Percentiles rank a stretch among this genome's conserved stretches.
These are phyloP conservation scores for Uncinocarpus reesii DNA, from an alignment of 2,329 filamentous ascomycete species.

Conservation along the genomic window DNA sequence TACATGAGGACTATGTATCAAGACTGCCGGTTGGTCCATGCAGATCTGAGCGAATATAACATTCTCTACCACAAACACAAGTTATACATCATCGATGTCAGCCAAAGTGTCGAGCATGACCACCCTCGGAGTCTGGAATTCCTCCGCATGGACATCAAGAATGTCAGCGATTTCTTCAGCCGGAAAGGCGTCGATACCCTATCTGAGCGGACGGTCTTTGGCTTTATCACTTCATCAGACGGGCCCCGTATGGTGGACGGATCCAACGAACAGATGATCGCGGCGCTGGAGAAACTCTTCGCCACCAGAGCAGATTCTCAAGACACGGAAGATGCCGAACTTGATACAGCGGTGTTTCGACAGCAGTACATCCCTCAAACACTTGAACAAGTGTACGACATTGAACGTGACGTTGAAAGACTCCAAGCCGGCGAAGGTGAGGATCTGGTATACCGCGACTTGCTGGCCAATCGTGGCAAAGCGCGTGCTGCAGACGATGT, in stretches of 20 bases:
- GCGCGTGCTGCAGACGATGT: constrained; percentile 16
- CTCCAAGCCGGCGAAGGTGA: constrained; percentile 62
- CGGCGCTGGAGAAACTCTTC: constrained; percentile 58
- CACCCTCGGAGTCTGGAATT: constrained; percentile 90
- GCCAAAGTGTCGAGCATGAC: constrained; percentile 92
- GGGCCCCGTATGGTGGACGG: constrained; percentile 34
- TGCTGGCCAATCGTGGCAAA: constrained; percentile 60
- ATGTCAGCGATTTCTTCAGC: constrained; percentile 84
- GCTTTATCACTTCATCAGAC: constrained; percentile 61
- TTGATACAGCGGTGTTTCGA: constrained; percentile 85
- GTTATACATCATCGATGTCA: constrained; percentile 93
- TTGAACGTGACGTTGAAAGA: constrained; percentile 77
- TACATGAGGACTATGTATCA: constrained; percentile 94
- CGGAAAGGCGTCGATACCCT: constrained; percentile 74
- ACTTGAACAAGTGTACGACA: constrained; percentile 89
- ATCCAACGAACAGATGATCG: constrained; percentile 47
- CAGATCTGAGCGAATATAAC: constrained; percentile 97
- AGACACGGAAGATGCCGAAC: constrained; percentile 51
- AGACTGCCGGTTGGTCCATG: constrained; percentile 81
- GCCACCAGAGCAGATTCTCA: constrained; percentile 42
- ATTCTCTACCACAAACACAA: constrained; percentile 74
- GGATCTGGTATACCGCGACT: constrained; percentile 72
- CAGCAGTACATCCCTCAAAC: constrained; percentile 96
- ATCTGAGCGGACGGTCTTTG: constrained; percentile 67
- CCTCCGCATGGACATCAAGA: constrained; percentile 96